Conservation (phyloP, 2,329 filamentous ascomycete genomes). For the Davidsoniella virescens region DNA sequence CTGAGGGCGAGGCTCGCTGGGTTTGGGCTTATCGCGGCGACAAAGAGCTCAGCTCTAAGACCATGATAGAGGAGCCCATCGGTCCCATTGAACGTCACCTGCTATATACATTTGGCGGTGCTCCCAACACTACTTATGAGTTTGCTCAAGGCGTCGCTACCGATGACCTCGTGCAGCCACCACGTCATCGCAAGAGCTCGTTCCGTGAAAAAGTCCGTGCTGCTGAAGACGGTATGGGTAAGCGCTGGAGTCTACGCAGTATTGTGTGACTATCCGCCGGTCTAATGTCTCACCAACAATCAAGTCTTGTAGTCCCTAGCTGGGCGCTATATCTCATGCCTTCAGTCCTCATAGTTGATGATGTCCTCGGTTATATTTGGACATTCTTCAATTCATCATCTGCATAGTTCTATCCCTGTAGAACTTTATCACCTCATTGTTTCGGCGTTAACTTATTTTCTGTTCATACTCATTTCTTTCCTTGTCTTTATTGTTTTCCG, state of each 20-base stretch:
- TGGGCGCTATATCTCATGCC: too few species aligned
- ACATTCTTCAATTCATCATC: not conserved
- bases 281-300: too few species aligned
- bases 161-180: constrained; percentile 7
- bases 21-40: constrained; percentile 37
- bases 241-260: not conserved
- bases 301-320: too few species aligned
- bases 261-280: too few species aligned
- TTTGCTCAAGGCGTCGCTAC: not conserved
- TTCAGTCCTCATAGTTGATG: too few species aligned
- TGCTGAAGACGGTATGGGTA: not conserved
- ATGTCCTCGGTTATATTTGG: too few species aligned
- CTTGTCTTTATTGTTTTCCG: too few species aligned
- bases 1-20: constrained; percentile 26
- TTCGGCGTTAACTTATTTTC: too few species aligned
- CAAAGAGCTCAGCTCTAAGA: constrained; percentile 23
- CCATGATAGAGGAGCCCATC: constrained; percentile 36
- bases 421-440: too few species aligned
- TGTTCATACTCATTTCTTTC: too few species aligned
- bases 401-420: too few species aligned
- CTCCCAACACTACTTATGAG: constrained; percentile 16
- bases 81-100: constrained; percentile 36
- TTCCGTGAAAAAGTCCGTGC: constrained; percentile 1
- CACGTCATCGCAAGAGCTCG: not conserved
- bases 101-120: constrained; percentile 28